A percentile compares a stretch with the other conserved stretches of the same genome.
phyloP scores from a whole-genome alignment of 306 rosid genomes.

The Rosa multiflora region DNA sequence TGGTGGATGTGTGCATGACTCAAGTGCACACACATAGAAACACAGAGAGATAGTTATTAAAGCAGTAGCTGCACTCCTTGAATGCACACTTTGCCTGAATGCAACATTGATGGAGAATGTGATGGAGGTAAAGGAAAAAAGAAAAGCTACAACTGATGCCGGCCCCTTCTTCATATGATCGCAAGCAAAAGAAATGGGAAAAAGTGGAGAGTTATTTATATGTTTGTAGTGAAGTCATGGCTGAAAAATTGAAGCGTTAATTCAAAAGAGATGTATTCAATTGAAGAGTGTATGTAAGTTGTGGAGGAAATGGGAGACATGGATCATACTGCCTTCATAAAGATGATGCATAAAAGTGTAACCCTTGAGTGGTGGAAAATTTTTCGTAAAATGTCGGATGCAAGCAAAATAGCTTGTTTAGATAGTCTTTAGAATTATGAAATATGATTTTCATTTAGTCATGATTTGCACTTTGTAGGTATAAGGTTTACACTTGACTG shows the following conservation, averaged over 20 bases:
- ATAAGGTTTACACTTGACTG: too few relatives aligned
- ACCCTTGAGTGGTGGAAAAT: background rate
- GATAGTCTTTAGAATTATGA: background rate
- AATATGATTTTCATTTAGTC: too few relatives aligned
- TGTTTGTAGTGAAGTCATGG: too few relatives aligned
- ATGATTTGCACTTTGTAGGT: too few relatives aligned
- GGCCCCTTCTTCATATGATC: too few relatives aligned
- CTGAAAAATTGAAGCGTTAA: too few relatives aligned
- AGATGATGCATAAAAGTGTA: background rate
- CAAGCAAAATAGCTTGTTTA: background rate
- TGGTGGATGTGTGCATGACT: background rate
- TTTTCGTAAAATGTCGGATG: background rate
- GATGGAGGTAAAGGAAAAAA: too few relatives aligned
- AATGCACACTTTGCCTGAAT: background rate
- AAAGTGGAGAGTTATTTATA: too few relatives aligned
- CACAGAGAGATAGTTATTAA: background rate
- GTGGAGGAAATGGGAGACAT: background rate
- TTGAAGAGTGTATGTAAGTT: background rate
- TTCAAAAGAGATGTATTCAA: background rate
- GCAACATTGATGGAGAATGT: too few relatives aligned
- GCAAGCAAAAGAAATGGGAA: too few relatives aligned
- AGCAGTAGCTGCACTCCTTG: background rate
- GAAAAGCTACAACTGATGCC: too few relatives aligned
- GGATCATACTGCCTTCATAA: background rate
- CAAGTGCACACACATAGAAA: background rate